These are phyloP conservation scores for Acorus gramineus DNA, from an alignment of 106 monocot genomes.

Conservation along the genomic window DNA sequence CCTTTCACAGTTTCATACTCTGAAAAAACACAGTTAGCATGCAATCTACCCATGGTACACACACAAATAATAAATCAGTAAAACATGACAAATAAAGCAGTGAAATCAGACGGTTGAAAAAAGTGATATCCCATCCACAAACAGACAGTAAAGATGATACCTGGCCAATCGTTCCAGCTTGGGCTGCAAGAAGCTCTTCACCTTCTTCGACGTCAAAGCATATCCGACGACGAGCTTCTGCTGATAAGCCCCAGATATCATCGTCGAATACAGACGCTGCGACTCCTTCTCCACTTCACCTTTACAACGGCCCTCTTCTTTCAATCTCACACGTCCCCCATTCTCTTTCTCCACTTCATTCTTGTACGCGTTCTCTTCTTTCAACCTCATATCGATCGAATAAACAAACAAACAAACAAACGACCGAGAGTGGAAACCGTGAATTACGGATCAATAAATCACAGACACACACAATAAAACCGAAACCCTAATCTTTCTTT, in stretches of 20 bases:
- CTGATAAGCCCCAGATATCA: not conserved
- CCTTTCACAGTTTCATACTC: no score
- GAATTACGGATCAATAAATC: no score
- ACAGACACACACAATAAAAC: no score
- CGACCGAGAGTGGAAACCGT: no score
- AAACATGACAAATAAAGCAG: not conserved
- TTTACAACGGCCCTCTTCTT: no score
- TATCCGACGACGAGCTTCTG: not conserved
- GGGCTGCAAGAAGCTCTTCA: not conserved
- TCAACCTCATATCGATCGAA: not conserved
- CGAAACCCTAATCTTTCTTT: no score
- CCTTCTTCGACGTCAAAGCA: not conserved
- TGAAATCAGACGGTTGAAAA: not conserved
- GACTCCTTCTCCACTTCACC: no score
- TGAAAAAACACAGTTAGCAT: no score
- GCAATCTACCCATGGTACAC: not conserved
- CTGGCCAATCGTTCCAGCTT: not conserved
- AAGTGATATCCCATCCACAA: no score
- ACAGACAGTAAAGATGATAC: conserved; percentile 1
- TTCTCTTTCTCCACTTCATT: not conserved
- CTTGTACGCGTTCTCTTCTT: not conserved
- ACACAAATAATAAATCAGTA: not conserved
- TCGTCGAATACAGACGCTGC: no score
- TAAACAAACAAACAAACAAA: no score
- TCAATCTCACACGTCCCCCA: no score